Evolutionary conservation across 2,329 filamentous ascomycete species (phyloP).

Genomic region (Xylaria digitata): DNA sequence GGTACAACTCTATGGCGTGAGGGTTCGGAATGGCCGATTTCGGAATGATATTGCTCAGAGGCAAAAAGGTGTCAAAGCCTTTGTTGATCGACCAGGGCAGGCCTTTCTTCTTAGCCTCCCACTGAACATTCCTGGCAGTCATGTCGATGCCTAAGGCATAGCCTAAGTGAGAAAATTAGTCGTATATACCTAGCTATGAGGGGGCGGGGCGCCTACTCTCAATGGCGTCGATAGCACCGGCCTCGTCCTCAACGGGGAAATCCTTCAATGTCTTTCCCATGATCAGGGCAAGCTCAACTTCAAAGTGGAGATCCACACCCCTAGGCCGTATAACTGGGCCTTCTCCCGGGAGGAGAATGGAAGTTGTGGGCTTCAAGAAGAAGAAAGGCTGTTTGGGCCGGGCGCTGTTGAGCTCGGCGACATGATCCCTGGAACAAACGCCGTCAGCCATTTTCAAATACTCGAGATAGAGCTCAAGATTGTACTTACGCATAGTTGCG

Average conservation of each 20-base stretch:
- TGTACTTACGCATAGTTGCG: conserved; percentile 88
- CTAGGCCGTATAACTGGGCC: conserved; percentile 85
- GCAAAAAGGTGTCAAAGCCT: conserved; percentile 97
- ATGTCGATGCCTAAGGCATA: conserved; percentile 96
- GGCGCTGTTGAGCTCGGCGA: conserved; percentile 87
- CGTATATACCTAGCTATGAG: not conserved
- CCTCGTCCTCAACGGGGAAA: conserved; percentile 76
- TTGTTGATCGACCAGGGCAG: conserved; percentile 97
- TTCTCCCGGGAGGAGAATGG: conserved; percentile 81
- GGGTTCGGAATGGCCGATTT: conserved; percentile 86
- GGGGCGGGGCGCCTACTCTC: conserved; percentile 67
- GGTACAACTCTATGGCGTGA: conserved; percentile 86
- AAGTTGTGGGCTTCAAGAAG: conserved; percentile 94
- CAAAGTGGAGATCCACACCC: conserved; percentile 90
- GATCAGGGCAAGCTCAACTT: conserved; percentile 91
- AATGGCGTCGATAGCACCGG: conserved; percentile 84
- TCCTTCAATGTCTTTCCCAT: conserved; percentile 85
- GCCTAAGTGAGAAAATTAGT: conserved; percentile 58
- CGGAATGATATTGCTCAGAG: conserved; percentile 82
- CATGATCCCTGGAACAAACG: conserved; percentile 77
- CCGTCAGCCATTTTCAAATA: conserved; percentile 12
- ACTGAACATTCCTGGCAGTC: conserved; percentile 94
- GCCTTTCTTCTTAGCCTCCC: conserved; percentile 96
- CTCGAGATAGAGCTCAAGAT: not conserved
- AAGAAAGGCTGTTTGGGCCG: conserved; percentile 97